Conservation (phyloP, 2,329 filamentous ascomycete genomes). For the Nigrospora oryzae region DNA sequence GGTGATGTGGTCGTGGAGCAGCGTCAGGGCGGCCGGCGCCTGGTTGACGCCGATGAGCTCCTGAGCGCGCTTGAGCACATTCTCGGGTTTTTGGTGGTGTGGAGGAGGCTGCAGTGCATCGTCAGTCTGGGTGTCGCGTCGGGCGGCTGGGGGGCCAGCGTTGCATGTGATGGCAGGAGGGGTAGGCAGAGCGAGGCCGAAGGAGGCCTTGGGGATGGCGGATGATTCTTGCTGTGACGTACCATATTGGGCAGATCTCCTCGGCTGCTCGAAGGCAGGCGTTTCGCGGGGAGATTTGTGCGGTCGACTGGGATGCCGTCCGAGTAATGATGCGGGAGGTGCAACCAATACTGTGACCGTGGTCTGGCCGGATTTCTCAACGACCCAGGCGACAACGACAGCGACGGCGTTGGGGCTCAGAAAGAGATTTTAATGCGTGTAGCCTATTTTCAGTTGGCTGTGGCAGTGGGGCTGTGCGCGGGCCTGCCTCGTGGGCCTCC, state of each 20-base stretch:
- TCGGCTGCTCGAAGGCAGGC: constrained; percentile 32
- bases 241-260: constrained; percentile 41
- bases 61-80: constrained; percentile 96
- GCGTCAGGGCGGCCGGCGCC: constrained; percentile 80
- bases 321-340: constrained; percentile 3
- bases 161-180: neutral
- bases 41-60: constrained; percentile 98
- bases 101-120: constrained; percentile 65
- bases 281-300: constrained; percentile 24
- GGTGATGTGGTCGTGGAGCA: constrained; percentile 98
- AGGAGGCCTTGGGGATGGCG: neutral
- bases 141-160: neutral
- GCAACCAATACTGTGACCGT: neutral
- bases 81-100: constrained; percentile 96
- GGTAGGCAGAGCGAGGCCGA: neutral
- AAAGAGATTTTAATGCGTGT: too few species aligned
- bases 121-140: too few species aligned
- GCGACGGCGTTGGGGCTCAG: too few species aligned
- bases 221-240: constrained; percentile 11
- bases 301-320: constrained; percentile 18
- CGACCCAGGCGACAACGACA: neutral
- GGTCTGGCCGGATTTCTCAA: neutral
- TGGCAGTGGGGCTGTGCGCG: too few species aligned
- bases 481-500: too few species aligned
- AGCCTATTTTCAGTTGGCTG: too few species aligned